Conservation (phyloP, 1,284 basidiomycete species). For the Afroboletus lepidellus region DNA sequence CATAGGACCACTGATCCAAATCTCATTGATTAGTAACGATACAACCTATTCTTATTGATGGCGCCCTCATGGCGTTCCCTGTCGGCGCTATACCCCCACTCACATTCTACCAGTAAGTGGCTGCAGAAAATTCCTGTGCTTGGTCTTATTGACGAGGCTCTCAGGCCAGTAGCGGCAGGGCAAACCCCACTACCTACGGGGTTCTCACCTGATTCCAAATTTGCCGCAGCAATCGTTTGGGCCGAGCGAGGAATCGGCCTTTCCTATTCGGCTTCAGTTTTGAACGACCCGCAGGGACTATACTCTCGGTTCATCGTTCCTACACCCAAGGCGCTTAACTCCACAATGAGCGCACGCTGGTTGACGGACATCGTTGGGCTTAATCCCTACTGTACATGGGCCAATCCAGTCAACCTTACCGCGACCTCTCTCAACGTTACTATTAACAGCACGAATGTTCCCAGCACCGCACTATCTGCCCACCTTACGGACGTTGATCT, state of each 20-base stretch:
- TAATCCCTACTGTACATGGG: constrained; percentile 22
- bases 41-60: constrained; percentile 14
- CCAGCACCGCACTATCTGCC: constrained; percentile 2
- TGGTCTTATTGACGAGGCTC: background rate
- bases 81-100: constrained; percentile 12
- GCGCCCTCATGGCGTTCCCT: constrained; percentile 8
- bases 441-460: constrained; percentile 12
- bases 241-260: background rate
- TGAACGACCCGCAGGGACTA: constrained; percentile 9
- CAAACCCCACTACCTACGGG: background rate
- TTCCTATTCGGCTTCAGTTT: constrained; percentile 7
- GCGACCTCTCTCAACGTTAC: constrained; percentile 11
- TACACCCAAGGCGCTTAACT: constrained; percentile 8
- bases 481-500: constrained; percentile 6
- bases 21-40: constrained; percentile 4
- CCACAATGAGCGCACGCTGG: constrained; percentile 19
- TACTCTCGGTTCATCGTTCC: constrained; percentile 14
- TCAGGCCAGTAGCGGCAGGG: constrained; percentile 10
- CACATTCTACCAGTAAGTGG: background rate
- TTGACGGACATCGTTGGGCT: constrained; percentile 23
- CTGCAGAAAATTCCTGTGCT: background rate
- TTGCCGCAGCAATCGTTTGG: constrained; percentile 13
- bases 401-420: constrained; percentile 18
- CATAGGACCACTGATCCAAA: background rate
- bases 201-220: constrained; percentile 11